These are phyloP conservation scores for Monilinia laxa DNA, from an alignment of 2,329 filamentous ascomycete genomes.

Conservation along the genomic window DNA sequence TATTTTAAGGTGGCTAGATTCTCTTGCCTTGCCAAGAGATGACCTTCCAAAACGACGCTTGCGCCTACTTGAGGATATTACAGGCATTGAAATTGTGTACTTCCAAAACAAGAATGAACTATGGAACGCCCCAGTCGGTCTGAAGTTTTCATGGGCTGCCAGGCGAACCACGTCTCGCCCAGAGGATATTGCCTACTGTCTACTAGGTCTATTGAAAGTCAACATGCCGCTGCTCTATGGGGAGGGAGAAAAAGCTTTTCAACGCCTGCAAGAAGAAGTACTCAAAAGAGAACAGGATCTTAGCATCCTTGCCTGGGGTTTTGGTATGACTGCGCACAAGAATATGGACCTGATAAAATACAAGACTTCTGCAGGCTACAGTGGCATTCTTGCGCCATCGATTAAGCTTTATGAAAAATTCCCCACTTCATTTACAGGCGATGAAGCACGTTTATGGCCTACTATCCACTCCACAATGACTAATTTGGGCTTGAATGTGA, in stretches of 20 bases:
- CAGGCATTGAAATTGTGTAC: not conserved
- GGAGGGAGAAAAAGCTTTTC: constrained; percentile 1
- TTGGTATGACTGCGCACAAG: not conserved
- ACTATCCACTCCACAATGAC: constrained; percentile 10
- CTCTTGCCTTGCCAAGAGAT: not conserved
- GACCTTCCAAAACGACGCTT: not conserved
- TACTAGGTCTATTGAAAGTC: constrained; percentile 15
- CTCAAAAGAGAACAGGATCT: constrained; percentile 10
- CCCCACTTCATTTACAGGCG: not conserved
- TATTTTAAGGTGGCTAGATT: not conserved
- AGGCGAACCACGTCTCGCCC: constrained; percentile 13
- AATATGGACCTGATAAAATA: not conserved
- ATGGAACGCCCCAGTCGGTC: not conserved
- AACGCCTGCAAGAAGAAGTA: constrained; percentile 13
- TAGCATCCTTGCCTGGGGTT: constrained; percentile 19
- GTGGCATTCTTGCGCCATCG: not conserved
- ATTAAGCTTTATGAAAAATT: not conserved
- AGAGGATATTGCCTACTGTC: constrained; percentile 19
- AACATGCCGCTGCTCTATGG: constrained; percentile 9
- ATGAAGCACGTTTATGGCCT: not conserved
- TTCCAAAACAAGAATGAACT: not conserved
- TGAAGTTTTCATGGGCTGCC: constrained; percentile 1
- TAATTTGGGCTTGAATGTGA: not conserved
- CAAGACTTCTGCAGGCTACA: not conserved
- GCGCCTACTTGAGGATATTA: not conserved